Evolutionary conservation across 2,329 filamentous ascomycete species (phyloP).

Genomic region (Zasmidium citrigriseum): DNA sequence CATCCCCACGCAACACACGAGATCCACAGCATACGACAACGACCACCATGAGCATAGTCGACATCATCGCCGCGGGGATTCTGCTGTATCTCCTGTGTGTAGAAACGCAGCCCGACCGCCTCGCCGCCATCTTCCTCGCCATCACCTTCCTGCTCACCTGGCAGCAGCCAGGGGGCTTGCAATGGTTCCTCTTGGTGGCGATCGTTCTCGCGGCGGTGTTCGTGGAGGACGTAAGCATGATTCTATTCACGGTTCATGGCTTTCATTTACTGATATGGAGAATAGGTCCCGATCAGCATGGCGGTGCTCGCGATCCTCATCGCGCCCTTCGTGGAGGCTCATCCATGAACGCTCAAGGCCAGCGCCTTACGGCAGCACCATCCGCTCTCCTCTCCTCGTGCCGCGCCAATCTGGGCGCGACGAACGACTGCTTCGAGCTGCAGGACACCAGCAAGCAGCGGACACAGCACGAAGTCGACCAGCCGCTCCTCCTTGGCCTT

Average conservation of each 20-base stretch:
- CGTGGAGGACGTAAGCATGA: neutral
- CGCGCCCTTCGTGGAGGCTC: neutral
- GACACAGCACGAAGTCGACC: slow-evolving; percentile 27
- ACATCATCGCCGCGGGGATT: neutral
- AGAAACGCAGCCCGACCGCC: neutral
- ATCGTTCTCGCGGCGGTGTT: neutral
- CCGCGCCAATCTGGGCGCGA: slow-evolving; percentile 13
- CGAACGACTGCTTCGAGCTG: slow-evolving; percentile 18
- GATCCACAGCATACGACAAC: neutral
- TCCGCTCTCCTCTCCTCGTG: neutral
- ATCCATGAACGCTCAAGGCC: neutral
- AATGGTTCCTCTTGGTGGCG: neutral
- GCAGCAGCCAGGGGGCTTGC: neutral
- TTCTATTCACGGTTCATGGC: neutral
- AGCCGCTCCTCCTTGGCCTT: slow-evolving; percentile 9
- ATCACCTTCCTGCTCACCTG: neutral
- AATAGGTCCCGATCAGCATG: neutral
- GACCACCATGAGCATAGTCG: neutral
- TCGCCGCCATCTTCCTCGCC: neutral
- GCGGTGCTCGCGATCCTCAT: neutral
- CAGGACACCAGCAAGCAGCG: slow-evolving; percentile 21
- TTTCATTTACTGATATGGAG: neutral
- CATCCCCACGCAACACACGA: neutral
- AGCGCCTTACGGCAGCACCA: neutral
- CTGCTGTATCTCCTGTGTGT: neutral